These are phyloP conservation scores for Alternaria brassicae DNA, from an alignment of 2,329 filamentous ascomycete species.

Conservation along the genomic window DNA sequence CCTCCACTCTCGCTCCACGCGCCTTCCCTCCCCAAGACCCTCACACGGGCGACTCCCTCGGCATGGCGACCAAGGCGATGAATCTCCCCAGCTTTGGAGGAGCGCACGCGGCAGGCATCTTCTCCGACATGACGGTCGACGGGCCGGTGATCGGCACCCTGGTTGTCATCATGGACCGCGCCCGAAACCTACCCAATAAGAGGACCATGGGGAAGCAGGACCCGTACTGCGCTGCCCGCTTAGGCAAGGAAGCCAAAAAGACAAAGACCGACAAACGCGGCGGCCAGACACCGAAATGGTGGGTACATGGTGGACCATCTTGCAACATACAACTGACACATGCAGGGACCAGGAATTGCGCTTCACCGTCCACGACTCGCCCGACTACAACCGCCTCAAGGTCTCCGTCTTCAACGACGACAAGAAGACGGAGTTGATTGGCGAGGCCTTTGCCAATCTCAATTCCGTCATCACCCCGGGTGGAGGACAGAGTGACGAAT, in stretches of 20 bases:
- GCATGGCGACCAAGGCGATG: slow-evolving; percentile 49
- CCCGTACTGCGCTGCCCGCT: slow-evolving; percentile 89
- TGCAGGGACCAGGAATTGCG: slow-evolving; percentile 95
- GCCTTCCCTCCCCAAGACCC: slow-evolving; percentile 7
- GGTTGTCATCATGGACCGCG: slow-evolving; percentile 89
- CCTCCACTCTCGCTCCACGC: slow-evolving; percentile 7
- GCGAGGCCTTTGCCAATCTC: slow-evolving; percentile 89
- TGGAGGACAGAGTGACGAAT: slow-evolving; percentile 91
- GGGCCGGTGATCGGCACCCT: slow-evolving; percentile 93
- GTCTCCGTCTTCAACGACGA: slow-evolving; percentile 98
- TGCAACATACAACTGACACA: slow-evolving; percentile 21
- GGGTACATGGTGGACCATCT: slow-evolving; percentile 47
- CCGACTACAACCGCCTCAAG: slow-evolving; percentile 95
- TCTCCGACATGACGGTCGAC: slow-evolving; percentile 90
- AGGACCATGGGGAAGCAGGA: slow-evolving; percentile 99
- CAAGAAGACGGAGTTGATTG: slow-evolving; percentile 95
- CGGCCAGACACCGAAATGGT: slow-evolving; percentile 96
- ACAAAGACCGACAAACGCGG: slow-evolving; percentile 92
- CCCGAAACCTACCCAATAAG: slow-evolving; percentile 95
- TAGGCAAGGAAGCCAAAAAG: slow-evolving; percentile 98
- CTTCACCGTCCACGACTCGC: slow-evolving; percentile 93
- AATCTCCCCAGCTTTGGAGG: slow-evolving; percentile 54
- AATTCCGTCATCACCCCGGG: slow-evolving; percentile 80
- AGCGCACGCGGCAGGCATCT: slow-evolving; percentile 89
- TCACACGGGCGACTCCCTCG: slow-evolving; percentile 2